Base-by-base conservation (phyloP, 768 basidiomycete species). In the Saitozyma podzolica region DNA sequence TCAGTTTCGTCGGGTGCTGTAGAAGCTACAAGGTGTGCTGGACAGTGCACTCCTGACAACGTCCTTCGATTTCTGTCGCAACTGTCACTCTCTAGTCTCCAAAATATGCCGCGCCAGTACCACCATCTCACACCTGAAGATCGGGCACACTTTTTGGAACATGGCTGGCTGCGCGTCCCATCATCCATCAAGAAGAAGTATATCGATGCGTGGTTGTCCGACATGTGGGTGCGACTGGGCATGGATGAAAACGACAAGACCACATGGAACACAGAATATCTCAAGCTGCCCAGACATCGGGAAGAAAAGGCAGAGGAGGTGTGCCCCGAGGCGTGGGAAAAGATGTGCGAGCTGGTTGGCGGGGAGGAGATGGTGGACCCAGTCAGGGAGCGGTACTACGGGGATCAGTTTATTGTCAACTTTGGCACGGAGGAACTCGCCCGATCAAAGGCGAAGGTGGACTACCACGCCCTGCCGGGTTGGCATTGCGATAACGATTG, bases 401-500 rank as follows among this genome's bases (percentile, higher is more conserved):
- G 70, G 0, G 70, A 72, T 45, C 64, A 68, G 42, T 68, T 72
- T 56, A 72, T 72, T 53, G 52, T 66, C 56, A 68, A 68, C 48
- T 66, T 68, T 59, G 70, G 70, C 13, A 56, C 8, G 0, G 67
- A 64, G 45, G 48, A 64, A 19, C 53, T 55, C 58, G 58, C 53
- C 48, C 54, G 40, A 20, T 52, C 17, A 50, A 39, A 61, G 11
- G 17, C 39, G 29, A 54, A 37, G 2, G 51, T 52, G 7, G 52
- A 40, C 39, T 37, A 20, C 40, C 14, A 63, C 37, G 64, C 66
- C 11, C 9, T 29, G 19, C 40, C 9, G 1, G 70, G 70, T 9
- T 72, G 70, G 70, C 70, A 72, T 40, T 63, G 49, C 20, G 70
- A 70, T 54, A 66, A 68, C 40, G 69, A 70, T 59, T 70, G 66